phyloP scores from a whole-genome alignment of 768 basidiomycete species.

The Hericium erinaceus region DNA sequence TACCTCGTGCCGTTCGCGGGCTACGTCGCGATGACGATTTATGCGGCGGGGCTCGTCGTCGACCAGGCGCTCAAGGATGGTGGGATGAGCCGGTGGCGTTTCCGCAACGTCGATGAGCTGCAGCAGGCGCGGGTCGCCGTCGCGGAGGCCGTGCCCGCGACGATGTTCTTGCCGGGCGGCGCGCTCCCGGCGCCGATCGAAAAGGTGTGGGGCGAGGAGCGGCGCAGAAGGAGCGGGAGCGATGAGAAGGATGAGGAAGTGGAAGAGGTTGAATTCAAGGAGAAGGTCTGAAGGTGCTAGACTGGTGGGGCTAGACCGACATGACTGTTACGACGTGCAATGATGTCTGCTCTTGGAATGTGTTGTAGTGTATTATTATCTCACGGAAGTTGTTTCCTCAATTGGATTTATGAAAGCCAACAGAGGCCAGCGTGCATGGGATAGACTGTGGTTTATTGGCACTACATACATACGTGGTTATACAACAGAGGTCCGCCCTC shows the following conservation, averaged over 20 bases:
- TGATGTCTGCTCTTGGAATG: too few species aligned
- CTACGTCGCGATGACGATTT: constrained; percentile 47
- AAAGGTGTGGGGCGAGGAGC: neutral
- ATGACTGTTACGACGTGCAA: too few species aligned
- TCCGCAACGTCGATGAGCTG: constrained; percentile 26
- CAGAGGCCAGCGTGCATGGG: too few species aligned
- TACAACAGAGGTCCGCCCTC: constrained; percentile 27
- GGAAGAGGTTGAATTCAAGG: neutral
- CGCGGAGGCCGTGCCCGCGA: neutral
- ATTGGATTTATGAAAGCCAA: too few species aligned
- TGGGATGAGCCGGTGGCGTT: constrained; percentile 26
- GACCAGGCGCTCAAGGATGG: constrained; percentile 38
- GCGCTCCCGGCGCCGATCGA: neutral
- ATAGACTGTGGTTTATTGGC: too few species aligned
- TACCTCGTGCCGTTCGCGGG: constrained; percentile 55
- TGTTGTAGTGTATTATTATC: too few species aligned
- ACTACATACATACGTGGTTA: constrained; percentile 6
- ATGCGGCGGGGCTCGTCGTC: constrained; percentile 47
- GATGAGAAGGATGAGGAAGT: neutral
- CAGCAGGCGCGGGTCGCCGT: neutral
- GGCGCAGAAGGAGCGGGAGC: neutral
- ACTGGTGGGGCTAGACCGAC: too few species aligned
- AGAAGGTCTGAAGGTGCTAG: neutral
- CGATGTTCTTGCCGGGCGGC: neutral
- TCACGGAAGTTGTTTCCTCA: too few species aligned